Evolutionary conservation across 345 rosid genomes (phyloP), one percentile per base, ranked within the genome.

Genomic region (Salix suchowensis): DNA sequence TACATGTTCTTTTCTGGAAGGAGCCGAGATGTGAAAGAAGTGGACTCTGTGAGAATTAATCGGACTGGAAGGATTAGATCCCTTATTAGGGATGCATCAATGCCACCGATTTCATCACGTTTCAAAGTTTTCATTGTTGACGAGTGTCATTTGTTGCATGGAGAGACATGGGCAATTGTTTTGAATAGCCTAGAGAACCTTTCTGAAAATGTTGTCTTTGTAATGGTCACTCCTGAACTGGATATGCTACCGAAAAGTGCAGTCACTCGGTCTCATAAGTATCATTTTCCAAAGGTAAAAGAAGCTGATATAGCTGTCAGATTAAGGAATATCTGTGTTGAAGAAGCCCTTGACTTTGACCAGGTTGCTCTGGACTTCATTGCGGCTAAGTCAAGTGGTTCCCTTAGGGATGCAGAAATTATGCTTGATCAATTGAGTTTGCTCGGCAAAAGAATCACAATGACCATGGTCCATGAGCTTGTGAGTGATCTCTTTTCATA

Each of bases 341-440:
- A 89, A 69, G 99, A 96, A 83, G 86, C 91, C 70, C 79, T 96
- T 40, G 91, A 86, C 67, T 89, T 88, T 76, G 99, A 96, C 80
- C 91, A 82, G 60, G 85, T 48, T 30, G 98, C 98, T 42, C 71
- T 96, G 72, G 94, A 92, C 67, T 91, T 93, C 82, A 89, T 96
- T 82, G 98, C 98, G 76, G 84, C 93, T n/a, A 96, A 89, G 81
- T 87, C 99, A 40, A 91, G 86, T 84, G 99, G 99, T 85, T 96
- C 99, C 21, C 91, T 93, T 68, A 84, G 96, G 68, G 99, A 91
- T 86, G 99, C 96, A 48, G 98, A 93, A 84, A 96, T 88, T 83
- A 90, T 96, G 97, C 94, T 92, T 48, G 98, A 93, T 81, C 99
- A 96, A 85, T 85, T 96, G 64, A 92, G 98, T 83, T 87, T 93